These are phyloP conservation scores for Fraxinus angustifolia DNA, from an alignment of 305 asterid species.

Conservation along the genomic window DNA sequence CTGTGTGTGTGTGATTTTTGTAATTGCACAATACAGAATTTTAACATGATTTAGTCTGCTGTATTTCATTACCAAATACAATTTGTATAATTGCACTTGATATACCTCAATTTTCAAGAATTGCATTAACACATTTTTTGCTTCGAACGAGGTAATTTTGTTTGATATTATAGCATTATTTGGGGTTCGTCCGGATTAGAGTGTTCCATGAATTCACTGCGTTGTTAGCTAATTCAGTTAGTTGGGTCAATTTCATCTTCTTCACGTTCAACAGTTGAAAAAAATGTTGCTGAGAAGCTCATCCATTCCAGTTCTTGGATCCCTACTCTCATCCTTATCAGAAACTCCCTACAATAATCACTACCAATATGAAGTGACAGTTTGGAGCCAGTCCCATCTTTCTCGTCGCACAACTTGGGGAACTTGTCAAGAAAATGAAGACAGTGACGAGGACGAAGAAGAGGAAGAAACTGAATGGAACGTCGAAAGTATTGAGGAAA, in stretches of 20 bases:
- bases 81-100: neutral
- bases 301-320: constrained; percentile 78
- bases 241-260: neutral
- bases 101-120: neutral
- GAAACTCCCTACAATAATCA: constrained; percentile 46
- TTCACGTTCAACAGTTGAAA: neutral
- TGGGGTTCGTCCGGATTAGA: neutral
- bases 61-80: too few species aligned
- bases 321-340: constrained; percentile 52
- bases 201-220: neutral
- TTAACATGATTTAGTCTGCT: too few species aligned
- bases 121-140: neutral
- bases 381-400: constrained; percentile 15
- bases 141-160: neutral
- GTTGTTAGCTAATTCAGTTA: neutral
- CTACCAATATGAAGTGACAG: constrained; percentile 33
- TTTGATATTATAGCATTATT: neutral
- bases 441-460: constrained; percentile 31
- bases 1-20: too few species aligned
- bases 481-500: neutral
- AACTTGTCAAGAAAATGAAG: constrained; percentile 28
- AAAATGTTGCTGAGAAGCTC: constrained; percentile 73
- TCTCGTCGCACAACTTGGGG: constrained; percentile 17
- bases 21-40: too few species aligned
- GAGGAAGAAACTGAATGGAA: constrained; percentile 3